A percentile compares a stretch with the other conserved stretches of the same genome.
Evolutionary conservation across 176 grass and related monocot species (phyloP).

Genomic region (Paspalum vaginatum): DNA sequence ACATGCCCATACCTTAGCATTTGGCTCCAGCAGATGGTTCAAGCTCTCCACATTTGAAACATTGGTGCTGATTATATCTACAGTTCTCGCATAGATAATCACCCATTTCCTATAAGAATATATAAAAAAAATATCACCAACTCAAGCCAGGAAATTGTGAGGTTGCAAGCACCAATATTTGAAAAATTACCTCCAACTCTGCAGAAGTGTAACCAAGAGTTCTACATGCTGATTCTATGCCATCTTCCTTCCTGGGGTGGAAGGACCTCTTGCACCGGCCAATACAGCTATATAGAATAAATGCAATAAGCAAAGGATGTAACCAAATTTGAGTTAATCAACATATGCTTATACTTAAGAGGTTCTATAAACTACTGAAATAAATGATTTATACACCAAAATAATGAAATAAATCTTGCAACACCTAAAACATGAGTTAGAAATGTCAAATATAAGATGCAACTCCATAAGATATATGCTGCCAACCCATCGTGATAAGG

Average conservation of each 20-base stretch:
- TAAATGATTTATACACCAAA: no score
- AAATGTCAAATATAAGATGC: not conserved
- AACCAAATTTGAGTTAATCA: not conserved
- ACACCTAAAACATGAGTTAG: not conserved
- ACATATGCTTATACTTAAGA: not conserved
- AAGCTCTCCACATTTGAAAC: constrained; percentile 70
- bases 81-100: constrained; percentile 72
- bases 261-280: constrained; percentile 79
- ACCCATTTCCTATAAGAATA: constrained; percentile 50
- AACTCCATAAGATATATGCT: not conserved
- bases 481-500: not conserved
- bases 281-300: constrained; percentile 62
- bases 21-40: constrained; percentile 58
- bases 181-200: constrained; percentile 55
- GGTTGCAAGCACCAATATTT: constrained; percentile 4
- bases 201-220: constrained; percentile 61
- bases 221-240: constrained; percentile 57
- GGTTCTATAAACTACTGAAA: not conserved
- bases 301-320: not conserved
- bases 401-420: not conserved
- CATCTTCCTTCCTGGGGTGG: constrained; percentile 62
- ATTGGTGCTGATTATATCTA: constrained; percentile 73
- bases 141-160: constrained; percentile 3
- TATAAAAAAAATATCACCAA: not conserved
- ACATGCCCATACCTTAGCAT: constrained; percentile 61